Evolutionary conservation across 805 yeast genomes (phyloP).

Genomic region (Kluyveromyces wickerhamii): DNA sequence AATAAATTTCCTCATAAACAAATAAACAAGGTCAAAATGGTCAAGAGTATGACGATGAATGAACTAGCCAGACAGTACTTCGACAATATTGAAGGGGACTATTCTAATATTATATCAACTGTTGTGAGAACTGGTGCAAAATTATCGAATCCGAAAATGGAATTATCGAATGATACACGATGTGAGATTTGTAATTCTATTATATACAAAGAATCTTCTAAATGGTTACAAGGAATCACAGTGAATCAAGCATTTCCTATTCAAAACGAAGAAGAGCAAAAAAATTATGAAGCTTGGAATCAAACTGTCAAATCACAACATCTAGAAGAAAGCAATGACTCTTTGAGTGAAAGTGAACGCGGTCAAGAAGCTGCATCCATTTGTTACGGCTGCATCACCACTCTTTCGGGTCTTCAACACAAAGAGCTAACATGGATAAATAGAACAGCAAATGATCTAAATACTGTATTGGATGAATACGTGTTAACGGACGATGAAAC

Average conservation of each 20-base stretch:
- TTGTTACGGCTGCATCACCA: slow-evolving; percentile 74
- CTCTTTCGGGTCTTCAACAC: slow-evolving; percentile 39
- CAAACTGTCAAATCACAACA: slow-evolving; percentile 8
- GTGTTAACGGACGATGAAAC: slow-evolving; percentile 35
- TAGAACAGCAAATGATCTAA: slow-evolving; percentile 25
- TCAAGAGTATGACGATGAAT: slow-evolving; percentile 72
- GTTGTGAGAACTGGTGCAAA: slow-evolving; percentile 87
- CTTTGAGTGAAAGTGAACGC: not conserved
- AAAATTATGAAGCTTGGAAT: slow-evolving; percentile 30
- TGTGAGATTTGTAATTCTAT: slow-evolving; percentile 54
- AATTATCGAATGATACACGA: slow-evolving; percentile 11
- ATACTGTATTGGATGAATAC: slow-evolving; percentile 41
- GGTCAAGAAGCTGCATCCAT: too few relatives aligned
- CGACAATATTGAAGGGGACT: slow-evolving; percentile 59
- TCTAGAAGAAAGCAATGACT: not conserved
- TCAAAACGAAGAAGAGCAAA: slow-evolving; percentile 35
- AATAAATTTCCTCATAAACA: slow-evolving; percentile 20
- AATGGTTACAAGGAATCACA: slow-evolving; percentile 65
- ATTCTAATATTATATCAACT: slow-evolving; percentile 85
- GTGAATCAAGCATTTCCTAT: slow-evolving; percentile 48
- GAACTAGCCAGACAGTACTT: slow-evolving; percentile 73
- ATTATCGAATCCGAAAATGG: slow-evolving; percentile 40
- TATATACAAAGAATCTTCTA: slow-evolving; percentile 49
- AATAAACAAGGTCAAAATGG: slow-evolving; percentile 8
- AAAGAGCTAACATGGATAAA: slow-evolving; percentile 35